A percentile compares a stretch with the other conserved stretches of the same genome.
Conservation (phyloP, 2,329 filamentous ascomycete genomes). For the Cercospora sp. region DNA sequence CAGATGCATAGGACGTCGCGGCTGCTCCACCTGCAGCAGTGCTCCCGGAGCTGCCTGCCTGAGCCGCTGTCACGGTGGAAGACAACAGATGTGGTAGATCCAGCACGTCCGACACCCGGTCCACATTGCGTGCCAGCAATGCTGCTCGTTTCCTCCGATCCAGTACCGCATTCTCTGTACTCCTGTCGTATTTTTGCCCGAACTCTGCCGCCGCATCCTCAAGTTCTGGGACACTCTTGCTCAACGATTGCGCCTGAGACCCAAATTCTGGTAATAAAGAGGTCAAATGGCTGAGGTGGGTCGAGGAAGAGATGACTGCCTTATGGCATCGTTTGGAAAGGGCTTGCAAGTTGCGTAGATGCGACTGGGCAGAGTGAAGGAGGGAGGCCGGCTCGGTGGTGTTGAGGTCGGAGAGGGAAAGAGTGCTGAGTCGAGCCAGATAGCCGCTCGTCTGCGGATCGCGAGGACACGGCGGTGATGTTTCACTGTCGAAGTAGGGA, state of each 20-base stretch:
- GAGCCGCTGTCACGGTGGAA: constrained; percentile 67
- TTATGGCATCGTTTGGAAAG: constrained; percentile 89
- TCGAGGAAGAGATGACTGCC: constrained; percentile 76
- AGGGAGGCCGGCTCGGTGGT: constrained; percentile 76
- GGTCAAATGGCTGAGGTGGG: constrained; percentile 71
- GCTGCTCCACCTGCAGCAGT: constrained; percentile 48
- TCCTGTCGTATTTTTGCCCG: constrained; percentile 77
- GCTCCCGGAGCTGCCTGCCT: constrained; percentile 45
- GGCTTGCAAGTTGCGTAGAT: constrained; percentile 78
- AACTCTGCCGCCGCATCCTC: constrained; percentile 78
- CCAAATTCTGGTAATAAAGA: constrained; percentile 71
- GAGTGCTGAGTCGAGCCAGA: constrained; percentile 72
- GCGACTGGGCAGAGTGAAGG: constrained; percentile 76
- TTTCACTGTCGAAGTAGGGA: constrained; percentile 56
- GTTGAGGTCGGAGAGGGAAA: constrained; percentile 70
- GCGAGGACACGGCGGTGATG: constrained; percentile 42
- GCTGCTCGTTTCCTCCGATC: constrained; percentile 75
- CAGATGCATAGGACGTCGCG: constrained; percentile 72
- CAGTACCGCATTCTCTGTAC: constrained; percentile 62
- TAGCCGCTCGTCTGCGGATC: constrained; percentile 66
- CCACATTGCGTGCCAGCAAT: constrained; percentile 80
- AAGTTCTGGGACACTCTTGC: constrained; percentile 71
- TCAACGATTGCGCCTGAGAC: constrained; percentile 65
- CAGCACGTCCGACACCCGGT: constrained; percentile 84
- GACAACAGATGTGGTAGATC: constrained; percentile 84